phyloP scores from a whole-genome alignment of 768 basidiomycete genomes.

The Termitomyces titanicus region DNA sequence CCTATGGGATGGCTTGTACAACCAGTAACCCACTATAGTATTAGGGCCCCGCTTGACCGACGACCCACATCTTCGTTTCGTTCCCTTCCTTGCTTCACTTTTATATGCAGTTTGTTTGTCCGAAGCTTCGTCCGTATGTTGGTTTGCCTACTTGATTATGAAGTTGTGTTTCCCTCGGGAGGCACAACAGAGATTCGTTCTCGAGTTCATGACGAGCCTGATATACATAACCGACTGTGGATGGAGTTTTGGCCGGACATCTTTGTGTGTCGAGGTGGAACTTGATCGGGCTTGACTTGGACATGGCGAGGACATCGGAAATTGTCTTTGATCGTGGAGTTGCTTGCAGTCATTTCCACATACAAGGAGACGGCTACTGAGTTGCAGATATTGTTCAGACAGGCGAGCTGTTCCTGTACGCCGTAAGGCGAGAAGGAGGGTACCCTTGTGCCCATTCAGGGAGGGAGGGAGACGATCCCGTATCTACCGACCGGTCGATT shows the following conservation, averaged over 20 bases:
- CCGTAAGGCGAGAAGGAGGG: constrained; percentile 21
- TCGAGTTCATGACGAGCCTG: constrained; percentile 34
- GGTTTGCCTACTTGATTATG: constrained; percentile 20
- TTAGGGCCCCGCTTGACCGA: constrained; percentile 2
- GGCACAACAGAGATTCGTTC: constrained; percentile 55
- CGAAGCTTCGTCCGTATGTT: constrained; percentile 21
- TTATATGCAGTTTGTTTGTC: background rate
- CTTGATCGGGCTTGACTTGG: constrained; percentile 15
- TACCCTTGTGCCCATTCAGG: background rate
- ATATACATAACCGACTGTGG: constrained; percentile 13
- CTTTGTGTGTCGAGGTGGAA: constrained; percentile 7
- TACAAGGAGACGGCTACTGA: constrained; percentile 27
- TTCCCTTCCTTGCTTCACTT: background rate
- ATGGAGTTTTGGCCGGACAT: constrained; percentile 1
- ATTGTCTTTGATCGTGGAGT: constrained; percentile 10
- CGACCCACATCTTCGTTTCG: constrained; percentile 7
- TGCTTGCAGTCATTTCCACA: constrained; percentile 25
- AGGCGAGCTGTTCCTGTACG: constrained; percentile 30
- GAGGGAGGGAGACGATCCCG: constrained; percentile 5
- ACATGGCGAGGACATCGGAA: constrained; percentile 17
- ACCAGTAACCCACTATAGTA: constrained; percentile 1
- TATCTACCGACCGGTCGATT: constrained; percentile 6
- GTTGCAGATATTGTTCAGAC: constrained; percentile 16
- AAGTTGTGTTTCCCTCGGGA: constrained; percentile 43
- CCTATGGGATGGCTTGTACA: constrained; percentile 14